Percentiles rank a stretch among this genome's conserved stretches.
These are phyloP conservation scores for Ophiocordyceps camponoti-floridani DNA, from an alignment of 2,329 filamentous ascomycete genomes.

Conservation along the genomic window DNA sequence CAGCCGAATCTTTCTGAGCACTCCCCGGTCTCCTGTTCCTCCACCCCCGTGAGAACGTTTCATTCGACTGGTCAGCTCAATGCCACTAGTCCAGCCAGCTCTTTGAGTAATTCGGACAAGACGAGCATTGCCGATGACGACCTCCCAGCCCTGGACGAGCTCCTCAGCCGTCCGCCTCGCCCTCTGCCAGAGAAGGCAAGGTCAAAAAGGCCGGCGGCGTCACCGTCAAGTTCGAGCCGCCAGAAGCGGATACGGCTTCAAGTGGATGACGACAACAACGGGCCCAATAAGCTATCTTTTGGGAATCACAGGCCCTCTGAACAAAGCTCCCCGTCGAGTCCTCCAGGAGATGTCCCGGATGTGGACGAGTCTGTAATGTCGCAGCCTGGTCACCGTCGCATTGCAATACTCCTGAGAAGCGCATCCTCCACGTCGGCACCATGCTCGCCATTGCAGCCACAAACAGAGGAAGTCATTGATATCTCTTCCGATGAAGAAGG, in stretches of 20 bases:
- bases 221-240: conserved; percentile 8
- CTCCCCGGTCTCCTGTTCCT: conserved; percentile 9
- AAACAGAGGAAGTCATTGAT: conserved; percentile 1
- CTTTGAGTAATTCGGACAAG: conserved; percentile 16
- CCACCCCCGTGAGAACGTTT: conserved; percentile 13
- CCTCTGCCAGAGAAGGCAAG: conserved; percentile 1
- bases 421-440: neutral
- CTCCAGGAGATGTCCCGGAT: neutral
- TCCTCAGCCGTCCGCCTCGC: conserved; percentile 8
- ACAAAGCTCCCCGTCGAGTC: neutral
- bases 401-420: neutral
- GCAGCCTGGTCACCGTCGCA: neutral
- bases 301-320: neutral
- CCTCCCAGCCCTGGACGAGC: conserved; percentile 18
- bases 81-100: conserved; percentile 16
- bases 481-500: conserved; percentile 10
- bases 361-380: neutral
- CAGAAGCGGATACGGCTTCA: conserved; percentile 14
- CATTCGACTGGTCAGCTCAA: conserved; percentile 7
- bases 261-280: conserved; percentile 14
- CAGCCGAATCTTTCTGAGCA: conserved; percentile 4
- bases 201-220: conserved; percentile 8
- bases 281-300: conserved; percentile 2
- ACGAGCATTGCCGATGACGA: conserved; percentile 20
- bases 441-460: neutral